phyloP scores from a whole-genome alignment of 2,329 filamentous ascomycete species.

The Fusarium lyarnte region DNA sequence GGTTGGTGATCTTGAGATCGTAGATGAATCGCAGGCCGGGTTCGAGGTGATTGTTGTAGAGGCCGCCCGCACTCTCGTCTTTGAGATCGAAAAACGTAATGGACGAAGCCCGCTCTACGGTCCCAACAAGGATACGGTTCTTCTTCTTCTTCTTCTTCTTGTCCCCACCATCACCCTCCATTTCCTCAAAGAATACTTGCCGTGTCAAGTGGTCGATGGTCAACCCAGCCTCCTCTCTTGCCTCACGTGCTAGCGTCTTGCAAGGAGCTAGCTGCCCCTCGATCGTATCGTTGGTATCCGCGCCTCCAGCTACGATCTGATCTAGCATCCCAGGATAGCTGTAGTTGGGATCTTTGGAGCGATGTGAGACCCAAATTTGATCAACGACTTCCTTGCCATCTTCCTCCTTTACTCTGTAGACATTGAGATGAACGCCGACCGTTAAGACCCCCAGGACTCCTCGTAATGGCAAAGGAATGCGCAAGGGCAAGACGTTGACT shows the following conservation, averaged over 20 bases:
- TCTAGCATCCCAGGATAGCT: conserved; percentile 50
- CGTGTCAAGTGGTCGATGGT: conserved; percentile 12
- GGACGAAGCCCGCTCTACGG: conserved; percentile 32
- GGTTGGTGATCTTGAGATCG: conserved; percentile 46
- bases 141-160: background rate
- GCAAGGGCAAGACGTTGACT: conserved; percentile 31
- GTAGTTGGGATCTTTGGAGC: conserved; percentile 39
- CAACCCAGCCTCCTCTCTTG: conserved; percentile 48
- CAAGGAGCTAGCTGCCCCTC: conserved; percentile 31
- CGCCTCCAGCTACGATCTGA: conserved; percentile 51
- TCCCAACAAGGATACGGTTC: conserved; percentile 30
- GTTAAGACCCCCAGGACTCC: conserved; percentile 51
- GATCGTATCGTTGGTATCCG: conserved; percentile 45
- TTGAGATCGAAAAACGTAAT: conserved; percentile 51
- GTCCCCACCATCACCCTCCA: background rate
- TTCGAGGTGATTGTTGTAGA: conserved; percentile 48
- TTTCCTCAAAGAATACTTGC: conserved; percentile 14
- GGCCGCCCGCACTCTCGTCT: conserved; percentile 40
- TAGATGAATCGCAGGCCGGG: conserved; percentile 52
- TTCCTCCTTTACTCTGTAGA: conserved; percentile 44
- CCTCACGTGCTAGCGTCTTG: conserved; percentile 46
- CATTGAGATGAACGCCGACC: conserved; percentile 51
- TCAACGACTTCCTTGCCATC: conserved; percentile 36
- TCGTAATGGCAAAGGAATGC: conserved; percentile 46
- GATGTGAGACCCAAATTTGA: conserved; percentile 49